phyloP scores from a whole-genome alignment of 2,329 filamentous ascomycete genomes.

The Helicocarpus griseus region DNA sequence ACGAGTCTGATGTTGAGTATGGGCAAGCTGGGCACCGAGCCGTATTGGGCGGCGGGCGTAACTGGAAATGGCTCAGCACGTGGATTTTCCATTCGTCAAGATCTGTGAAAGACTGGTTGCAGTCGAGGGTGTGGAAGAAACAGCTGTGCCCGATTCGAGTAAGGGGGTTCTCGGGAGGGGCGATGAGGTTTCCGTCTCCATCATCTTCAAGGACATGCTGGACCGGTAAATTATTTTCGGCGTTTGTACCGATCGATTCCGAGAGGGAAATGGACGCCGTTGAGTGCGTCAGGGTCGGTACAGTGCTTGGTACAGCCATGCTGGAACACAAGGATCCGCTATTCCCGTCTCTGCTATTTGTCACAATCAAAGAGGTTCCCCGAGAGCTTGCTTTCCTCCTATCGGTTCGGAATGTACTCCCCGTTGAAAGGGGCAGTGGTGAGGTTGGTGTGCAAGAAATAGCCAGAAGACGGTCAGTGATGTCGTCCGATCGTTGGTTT shows the following conservation, averaged over 20 bases:
- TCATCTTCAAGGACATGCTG: conserved; percentile 21
- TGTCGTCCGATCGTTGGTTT: conserved; percentile 13
- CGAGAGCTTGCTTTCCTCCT: not conserved
- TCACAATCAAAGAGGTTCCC: conserved; percentile 6
- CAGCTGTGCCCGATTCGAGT: conserved; percentile 16
- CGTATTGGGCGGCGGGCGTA: conserved; percentile 28
- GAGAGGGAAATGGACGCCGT: conserved; percentile 19
- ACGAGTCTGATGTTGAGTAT: conserved; percentile 13
- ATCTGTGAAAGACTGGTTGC: conserved; percentile 30
- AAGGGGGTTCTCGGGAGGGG: conserved; percentile 6
- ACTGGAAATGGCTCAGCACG: conserved; percentile 36
- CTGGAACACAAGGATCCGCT: conserved; percentile 4
- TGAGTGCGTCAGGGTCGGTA: conserved; percentile 24
- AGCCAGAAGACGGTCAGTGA: conserved; percentile 13
- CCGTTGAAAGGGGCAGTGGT: not conserved
- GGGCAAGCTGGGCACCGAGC: conserved; percentile 38
- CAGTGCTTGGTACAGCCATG: conserved; percentile 16
- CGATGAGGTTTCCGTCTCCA: conserved; percentile 22
- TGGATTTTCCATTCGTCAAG: conserved; percentile 33
- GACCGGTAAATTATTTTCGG: conserved; percentile 15
- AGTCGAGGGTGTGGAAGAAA: conserved; percentile 38
- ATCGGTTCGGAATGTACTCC: not conserved
- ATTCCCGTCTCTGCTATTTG: not conserved
- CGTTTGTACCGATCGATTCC: conserved; percentile 23
- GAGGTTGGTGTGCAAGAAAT: conserved; percentile 4